phyloP scores from a whole-genome alignment of 1,284 basidiomycete species.

The Boletus smithii region DNA sequence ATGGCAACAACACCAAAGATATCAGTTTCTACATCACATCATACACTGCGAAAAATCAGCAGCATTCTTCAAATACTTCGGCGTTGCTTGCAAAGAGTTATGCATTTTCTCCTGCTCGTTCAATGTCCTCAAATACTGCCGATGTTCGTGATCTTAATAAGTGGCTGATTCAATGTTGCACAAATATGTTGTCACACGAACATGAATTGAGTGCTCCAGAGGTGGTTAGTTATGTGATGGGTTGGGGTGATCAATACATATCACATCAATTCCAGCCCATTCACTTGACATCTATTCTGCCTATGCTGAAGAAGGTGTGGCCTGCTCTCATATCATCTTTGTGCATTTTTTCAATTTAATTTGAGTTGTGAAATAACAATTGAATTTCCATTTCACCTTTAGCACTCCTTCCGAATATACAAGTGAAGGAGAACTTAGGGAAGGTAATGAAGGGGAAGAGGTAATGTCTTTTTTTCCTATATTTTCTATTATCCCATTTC shows the following conservation, averaged over 20 bases:
- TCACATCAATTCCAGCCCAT: background rate
- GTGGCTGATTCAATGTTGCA: background rate
- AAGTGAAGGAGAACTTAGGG: no score
- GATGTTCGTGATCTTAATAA: background rate
- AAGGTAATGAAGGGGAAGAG: no score
- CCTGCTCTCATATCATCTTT: no score
- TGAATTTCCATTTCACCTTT: no score
- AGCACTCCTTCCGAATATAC: no score
- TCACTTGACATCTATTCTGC: background rate
- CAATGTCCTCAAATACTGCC: no score
- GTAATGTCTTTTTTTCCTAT: no score
- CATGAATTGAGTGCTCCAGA: background rate
- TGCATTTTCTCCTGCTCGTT: background rate
- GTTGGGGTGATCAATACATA: background rate
- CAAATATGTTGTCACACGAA: background rate
- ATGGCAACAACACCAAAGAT: background rate
- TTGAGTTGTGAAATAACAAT: no score
- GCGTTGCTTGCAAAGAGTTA: background rate
- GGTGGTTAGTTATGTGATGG: background rate
- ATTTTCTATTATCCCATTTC: no score
- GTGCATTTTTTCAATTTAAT: no score
- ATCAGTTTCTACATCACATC: background rate
- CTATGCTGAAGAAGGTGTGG: background rate
- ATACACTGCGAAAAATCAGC: background rate
- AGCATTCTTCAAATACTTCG: background rate